A percentile compares a stretch with the other conserved stretches of the same genome.
phyloP scores from a whole-genome alignment of 768 basidiomycete species.

The Mycena indigotica region DNA sequence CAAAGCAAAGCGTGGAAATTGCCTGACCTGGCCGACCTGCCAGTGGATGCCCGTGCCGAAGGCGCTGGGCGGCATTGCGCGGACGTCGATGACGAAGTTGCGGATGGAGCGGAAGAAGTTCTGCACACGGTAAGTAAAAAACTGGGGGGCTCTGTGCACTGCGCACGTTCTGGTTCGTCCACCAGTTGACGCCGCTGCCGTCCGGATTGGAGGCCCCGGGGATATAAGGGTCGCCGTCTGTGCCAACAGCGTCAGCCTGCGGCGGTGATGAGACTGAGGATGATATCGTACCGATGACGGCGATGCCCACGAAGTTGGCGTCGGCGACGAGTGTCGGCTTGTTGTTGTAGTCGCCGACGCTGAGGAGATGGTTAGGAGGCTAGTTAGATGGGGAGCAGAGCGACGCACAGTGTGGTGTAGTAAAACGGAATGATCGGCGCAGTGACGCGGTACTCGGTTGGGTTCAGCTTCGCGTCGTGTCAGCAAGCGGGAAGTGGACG shows the following conservation, averaged over 20 bases:
- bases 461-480: background rate
- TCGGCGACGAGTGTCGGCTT: conserved; percentile 20
- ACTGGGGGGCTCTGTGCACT: background rate
- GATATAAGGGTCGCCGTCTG: conserved; percentile 16
- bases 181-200: conserved; percentile 13
- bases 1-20: no score
- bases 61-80: conserved; percentile 32
- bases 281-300: conserved; percentile 37
- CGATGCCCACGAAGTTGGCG: conserved; percentile 33
- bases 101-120: conserved; percentile 41
- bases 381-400: background rate
- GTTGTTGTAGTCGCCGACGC: conserved; percentile 3
- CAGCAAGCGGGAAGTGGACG: background rate
- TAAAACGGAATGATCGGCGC: conserved; percentile 11
- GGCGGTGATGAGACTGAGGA: no score
- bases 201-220: conserved; percentile 1
- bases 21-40: conserved; percentile 52
- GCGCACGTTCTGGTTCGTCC: conserved; percentile 15
- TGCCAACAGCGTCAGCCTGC: background rate
- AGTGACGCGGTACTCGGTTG: conserved; percentile 2
- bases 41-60: conserved; percentile 45
- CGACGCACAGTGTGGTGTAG: conserved; percentile 12
- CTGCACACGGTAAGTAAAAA: background rate
- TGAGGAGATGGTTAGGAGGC: background rate
- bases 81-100: conserved; percentile 46